Conservation (phyloP, 768 basidiomycete genomes). For the Naganishia friedmannii region DNA sequence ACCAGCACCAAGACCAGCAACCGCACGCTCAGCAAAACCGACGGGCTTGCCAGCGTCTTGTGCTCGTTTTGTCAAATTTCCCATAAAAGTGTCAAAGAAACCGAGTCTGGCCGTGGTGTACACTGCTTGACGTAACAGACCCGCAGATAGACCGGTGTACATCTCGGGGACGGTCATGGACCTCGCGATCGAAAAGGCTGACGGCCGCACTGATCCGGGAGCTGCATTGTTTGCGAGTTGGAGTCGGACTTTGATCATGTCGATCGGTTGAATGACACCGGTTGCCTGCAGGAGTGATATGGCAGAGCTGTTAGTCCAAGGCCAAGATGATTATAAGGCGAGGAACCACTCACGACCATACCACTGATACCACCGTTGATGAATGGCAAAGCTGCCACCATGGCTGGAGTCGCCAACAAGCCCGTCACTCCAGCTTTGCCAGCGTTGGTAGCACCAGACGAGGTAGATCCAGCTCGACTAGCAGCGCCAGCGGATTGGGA, state of each 20-base stretch:
- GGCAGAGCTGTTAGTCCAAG: not conserved
- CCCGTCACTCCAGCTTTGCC: constrained; percentile 23
- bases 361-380: constrained; percentile 32
- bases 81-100: constrained; percentile 35
- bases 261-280: constrained; percentile 32
- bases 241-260: constrained; percentile 34
- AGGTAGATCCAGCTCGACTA: constrained; percentile 2
- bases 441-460: not conserved
- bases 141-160: constrained; percentile 33
- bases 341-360: constrained; percentile 28
- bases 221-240: constrained; percentile 27
- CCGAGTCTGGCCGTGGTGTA: constrained; percentile 32
- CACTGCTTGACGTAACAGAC: constrained; percentile 31
- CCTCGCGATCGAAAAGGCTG: constrained; percentile 28
- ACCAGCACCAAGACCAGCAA: constrained; percentile 31
- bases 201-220: constrained; percentile 8
- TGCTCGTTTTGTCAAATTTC: constrained; percentile 8
- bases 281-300: constrained; percentile 20
- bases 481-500: constrained; percentile 20
- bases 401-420: constrained; percentile 22
- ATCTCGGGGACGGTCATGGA: constrained; percentile 23
- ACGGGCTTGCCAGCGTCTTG: constrained; percentile 22
- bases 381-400: constrained; percentile 29
- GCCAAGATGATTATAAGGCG: not conserved
- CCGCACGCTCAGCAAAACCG: constrained; percentile 30